Evolutionary conservation across 2,329 filamentous ascomycete species (phyloP).

Genomic region (Colletotrichum siamense): DNA sequence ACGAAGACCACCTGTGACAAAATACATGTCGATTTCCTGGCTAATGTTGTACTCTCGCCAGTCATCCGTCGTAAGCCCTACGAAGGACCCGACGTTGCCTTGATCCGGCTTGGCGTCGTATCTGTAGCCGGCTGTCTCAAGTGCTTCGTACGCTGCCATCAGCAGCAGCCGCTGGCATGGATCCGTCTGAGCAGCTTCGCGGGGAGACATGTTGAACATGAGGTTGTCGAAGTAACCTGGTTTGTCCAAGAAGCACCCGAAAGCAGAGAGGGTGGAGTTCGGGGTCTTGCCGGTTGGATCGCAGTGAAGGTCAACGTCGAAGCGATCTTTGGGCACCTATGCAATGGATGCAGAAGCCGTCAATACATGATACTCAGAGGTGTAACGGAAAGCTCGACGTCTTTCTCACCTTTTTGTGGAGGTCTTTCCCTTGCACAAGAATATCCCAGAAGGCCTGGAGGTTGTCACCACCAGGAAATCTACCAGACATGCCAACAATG

Average conservation of each 20-base stretch:
- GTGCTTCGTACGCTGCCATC: slow-evolving; percentile 68
- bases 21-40: slow-evolving; percentile 50
- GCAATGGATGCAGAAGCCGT: slow-evolving; percentile 27
- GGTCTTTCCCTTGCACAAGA: slow-evolving; percentile 69
- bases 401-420: slow-evolving; percentile 43
- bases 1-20: slow-evolving; percentile 31
- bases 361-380: background rate
- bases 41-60: slow-evolving; percentile 69
- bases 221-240: slow-evolving; percentile 77
- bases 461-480: slow-evolving; percentile 55
- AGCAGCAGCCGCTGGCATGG: slow-evolving; percentile 68
- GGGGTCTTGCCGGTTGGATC: slow-evolving; percentile 71
- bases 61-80: slow-evolving; percentile 69
- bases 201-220: slow-evolving; percentile 86
- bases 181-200: slow-evolving; percentile 70
- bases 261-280: slow-evolving; percentile 73
- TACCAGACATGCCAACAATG: slow-evolving; percentile 70
- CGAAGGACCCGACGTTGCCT: slow-evolving; percentile 60
- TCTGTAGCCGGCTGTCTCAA: slow-evolving; percentile 62
- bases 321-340: slow-evolving; percentile 68
- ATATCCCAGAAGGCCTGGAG: slow-evolving; percentile 60
- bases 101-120: background rate
- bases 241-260: slow-evolving; percentile 73
- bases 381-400: background rate
- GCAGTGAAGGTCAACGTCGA: slow-evolving; percentile 70